Base-by-base conservation (phyloP, 805 yeast genomes). In the Metahyphopichia silvanorum region DNA sequence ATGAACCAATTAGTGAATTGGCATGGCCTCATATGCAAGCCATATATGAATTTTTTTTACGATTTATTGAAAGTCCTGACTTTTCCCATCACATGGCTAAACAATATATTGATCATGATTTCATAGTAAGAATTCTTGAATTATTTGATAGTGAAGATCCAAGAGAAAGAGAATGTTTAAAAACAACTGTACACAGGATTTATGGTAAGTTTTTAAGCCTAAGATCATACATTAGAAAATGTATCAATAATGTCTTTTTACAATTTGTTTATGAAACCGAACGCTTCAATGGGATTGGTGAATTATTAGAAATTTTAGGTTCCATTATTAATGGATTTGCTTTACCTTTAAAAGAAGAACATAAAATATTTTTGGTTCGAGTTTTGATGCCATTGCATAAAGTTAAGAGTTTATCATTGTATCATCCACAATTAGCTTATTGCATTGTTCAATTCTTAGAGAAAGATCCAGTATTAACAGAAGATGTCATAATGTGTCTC, bases 21-120 rank as follows among this genome's bases (percentile, higher is more conserved):
- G 89, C 97, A 7, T 93, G 98, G 98, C 96, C 98, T 9, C 98
- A 93, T 57, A 93, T 93, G 98, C 95, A 87, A 60, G 76, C 88
- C 26, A 95, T 89, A 20, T 93, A 93, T 64, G 98, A 93, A 59
- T 87, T 93, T 51, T 91, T 93, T 55, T 66, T 93, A 39, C 71
- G 95, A 50, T 91, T 93, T 60, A 82, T 93, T 33, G 98, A 93
- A 63, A 80, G 91, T 43, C 94, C 95, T 2, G 97, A 89, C 61
- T 91, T 93, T 60, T 86, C 86, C 53, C 96, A 89, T 54, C 87
- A 87, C 33, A 69, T 84, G 29, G 98, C 98, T 19, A 89, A 89
- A 60, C 93, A 86, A 50, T 89, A 79, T 55, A 88, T 93, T 44
- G 98, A 93, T 62, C 97, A 89, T 54, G 80, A 78, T 33, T 93